Conservation (phyloP, 306 rosid genomes). For the Quercus alba region DNA sequence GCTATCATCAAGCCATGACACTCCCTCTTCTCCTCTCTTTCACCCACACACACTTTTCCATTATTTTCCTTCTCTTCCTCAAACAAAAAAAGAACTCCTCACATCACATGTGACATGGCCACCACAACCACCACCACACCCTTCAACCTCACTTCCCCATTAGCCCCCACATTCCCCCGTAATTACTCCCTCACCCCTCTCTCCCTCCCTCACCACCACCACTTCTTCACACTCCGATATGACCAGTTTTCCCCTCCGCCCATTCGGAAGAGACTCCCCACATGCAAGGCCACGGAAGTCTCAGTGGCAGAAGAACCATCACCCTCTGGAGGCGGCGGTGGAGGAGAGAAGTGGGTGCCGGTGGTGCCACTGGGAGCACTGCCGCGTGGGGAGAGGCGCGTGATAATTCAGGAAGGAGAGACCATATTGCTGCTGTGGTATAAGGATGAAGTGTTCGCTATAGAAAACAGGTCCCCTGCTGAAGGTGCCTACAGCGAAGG, state of each 20-base stretch:
- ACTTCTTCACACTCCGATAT: slow-evolving; percentile 5
- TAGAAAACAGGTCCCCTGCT: slow-evolving; percentile 92
- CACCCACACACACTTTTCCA: not conserved
- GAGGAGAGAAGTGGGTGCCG: slow-evolving; percentile 67
- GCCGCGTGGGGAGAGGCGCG: slow-evolving; percentile 89
- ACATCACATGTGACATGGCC: slow-evolving; percentile 30
- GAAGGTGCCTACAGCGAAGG: slow-evolving; percentile 97
- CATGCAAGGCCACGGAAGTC: slow-evolving; percentile 66
- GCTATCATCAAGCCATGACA: slow-evolving; percentile 13
- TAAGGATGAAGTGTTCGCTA: slow-evolving; percentile 70
- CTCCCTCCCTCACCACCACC: not conserved
- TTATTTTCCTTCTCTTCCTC: not conserved
- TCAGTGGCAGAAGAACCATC: slow-evolving; percentile 59
- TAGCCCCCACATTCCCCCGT: slow-evolving; percentile 34
- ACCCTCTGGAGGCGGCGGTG: slow-evolving; percentile 40
- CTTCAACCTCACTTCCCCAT: slow-evolving; percentile 27
- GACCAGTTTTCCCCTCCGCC: not conserved
- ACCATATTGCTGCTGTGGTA: slow-evolving; percentile 78
- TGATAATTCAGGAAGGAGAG: slow-evolving; percentile 74
- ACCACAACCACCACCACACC: slow-evolving; percentile 11
- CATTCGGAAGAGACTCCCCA: slow-evolving; percentile 5
- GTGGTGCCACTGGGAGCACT: slow-evolving; percentile 89
- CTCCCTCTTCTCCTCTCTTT: slow-evolving; percentile 19
- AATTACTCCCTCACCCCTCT: slow-evolving; percentile 18
- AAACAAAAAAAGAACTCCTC: too few species aligned